Evolutionary conservation across 805 yeast species (phyloP), one percentile per base, ranked within the genome.

Genomic region (Metschnikowia borealis): DNA sequence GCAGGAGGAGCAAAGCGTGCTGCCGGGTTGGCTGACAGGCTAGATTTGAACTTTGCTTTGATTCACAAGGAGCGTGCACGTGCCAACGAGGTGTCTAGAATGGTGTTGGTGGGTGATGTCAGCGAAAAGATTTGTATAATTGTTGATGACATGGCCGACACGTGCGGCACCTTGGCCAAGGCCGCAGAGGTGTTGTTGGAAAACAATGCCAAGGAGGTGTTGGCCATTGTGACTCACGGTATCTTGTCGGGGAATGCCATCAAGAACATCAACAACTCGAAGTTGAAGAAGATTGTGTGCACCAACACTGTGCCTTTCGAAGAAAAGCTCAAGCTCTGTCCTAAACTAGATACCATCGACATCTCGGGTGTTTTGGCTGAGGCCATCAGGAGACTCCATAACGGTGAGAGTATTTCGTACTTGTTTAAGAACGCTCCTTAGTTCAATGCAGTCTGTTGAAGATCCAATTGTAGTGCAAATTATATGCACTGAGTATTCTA

Each of bases 1-100:
- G 95, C 94, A 6, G 95, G 95, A 65, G 95, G 95, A 55, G 94
- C 94, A 51, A 87, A 87, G 64, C 79, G 95, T 70, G 94, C 88
- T n/a, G 94, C 94, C 8, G 84, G 86, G 8, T 72, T 87, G 56
- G 94, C 94, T 47, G 94, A 87, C 65, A 78, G 85, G 53, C 70
- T 87, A 56, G 94, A 87, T 66, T 72, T 85, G 64, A 85, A 85
- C 63, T 87, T 87, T 69, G 94, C 94, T 20, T 79, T 87, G 68
- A 87, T 87, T 59, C 94, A 87, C 68, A 87, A 87, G 66, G 95
- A 87, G 69, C 77, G 95, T 66, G 88, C 86, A 21, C 77, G 84
- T 55, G 94, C 94, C 29, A 87, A 87, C 63, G 94, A 87, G 64
- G 91, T 87, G 36, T 82, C 88, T 38, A 77, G 86, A 64, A 87